Conservation (phyloP, 108 stramenopile species). For the Cylindrotheca fusiformis region DNA sequence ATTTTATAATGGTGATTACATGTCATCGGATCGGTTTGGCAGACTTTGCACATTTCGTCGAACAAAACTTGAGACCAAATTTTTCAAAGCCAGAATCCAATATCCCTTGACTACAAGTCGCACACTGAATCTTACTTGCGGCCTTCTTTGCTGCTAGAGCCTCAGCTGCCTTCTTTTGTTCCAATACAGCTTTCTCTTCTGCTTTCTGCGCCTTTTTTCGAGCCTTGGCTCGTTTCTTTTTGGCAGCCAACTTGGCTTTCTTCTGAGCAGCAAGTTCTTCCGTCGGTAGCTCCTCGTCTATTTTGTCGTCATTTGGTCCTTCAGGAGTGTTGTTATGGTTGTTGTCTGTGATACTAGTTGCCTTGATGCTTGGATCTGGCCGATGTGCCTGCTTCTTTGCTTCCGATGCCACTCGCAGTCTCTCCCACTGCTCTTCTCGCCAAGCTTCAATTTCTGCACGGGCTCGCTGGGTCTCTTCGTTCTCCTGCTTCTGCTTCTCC, state of each 20-base stretch:
- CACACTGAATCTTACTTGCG: slow-evolving; percentile 34
- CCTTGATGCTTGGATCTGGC: no score
- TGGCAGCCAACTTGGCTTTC: slow-evolving; percentile 42
- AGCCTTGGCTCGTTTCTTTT: slow-evolving; percentile 52
- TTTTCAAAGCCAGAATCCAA: slow-evolving; percentile 54
- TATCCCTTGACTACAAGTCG: slow-evolving; percentile 45
- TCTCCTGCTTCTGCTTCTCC: slow-evolving; percentile 14
- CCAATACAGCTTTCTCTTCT: slow-evolving; percentile 17
- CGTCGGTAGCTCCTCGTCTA: neutral
- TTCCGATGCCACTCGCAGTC: slow-evolving; percentile 16
- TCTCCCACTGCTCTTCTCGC: slow-evolving; percentile 38
- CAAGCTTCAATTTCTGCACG: slow-evolving; percentile 34
- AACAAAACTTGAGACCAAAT: slow-evolving; percentile 47
- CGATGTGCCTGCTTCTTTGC: no score
- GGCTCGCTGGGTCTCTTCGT: slow-evolving; percentile 24
- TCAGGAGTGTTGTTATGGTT: neutral
- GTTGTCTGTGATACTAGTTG: neutral
- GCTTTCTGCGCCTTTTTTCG: slow-evolving; percentile 41
- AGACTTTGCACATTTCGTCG: slow-evolving; percentile 51
- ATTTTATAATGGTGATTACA: neutral
- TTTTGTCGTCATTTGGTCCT: neutral
- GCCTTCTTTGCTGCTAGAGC: slow-evolving; percentile 32
- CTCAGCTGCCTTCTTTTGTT: slow-evolving; percentile 18
- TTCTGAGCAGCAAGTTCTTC: slow-evolving; percentile 1
- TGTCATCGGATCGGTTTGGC: slow-evolving; percentile 8